phyloP scores from a whole-genome alignment of 75 land plant genomes.

The Picea glauca region DNA sequence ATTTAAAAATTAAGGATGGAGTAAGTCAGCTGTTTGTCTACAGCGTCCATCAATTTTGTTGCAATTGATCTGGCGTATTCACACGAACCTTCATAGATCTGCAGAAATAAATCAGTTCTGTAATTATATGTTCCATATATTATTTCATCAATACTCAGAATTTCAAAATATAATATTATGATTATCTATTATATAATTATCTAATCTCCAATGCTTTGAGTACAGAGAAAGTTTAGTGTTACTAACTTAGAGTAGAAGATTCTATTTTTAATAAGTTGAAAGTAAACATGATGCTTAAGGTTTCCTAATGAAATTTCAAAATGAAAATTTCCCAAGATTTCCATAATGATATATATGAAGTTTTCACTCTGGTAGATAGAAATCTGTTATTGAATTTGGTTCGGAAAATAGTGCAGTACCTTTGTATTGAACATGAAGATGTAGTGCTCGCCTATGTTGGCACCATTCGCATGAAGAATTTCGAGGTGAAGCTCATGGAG shows the following conservation, averaged over 20 bases:
- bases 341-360: background rate
- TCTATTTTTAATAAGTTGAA: background rate
- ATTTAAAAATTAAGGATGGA: background rate
- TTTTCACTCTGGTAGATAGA: background rate
- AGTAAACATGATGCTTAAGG: too few species aligned
- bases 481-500: slow-evolving; percentile 57
- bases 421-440: slow-evolving; percentile 63
- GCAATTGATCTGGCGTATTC: slow-evolving; percentile 83
- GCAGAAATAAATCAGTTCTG: slow-evolving; percentile 15
- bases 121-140: background rate
- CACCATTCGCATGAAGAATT: slow-evolving; percentile 47
- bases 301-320: too few species aligned
- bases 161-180: background rate
- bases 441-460: slow-evolving; percentile 47
- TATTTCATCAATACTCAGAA: too few species aligned
- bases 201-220: background rate
- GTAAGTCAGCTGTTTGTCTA: slow-evolving; percentile 26
- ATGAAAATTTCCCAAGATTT: background rate
- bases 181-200: background rate
- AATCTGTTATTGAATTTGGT: background rate
- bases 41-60: slow-evolving; percentile 70
- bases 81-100: slow-evolving; percentile 85
- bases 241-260: background rate
- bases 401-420: slow-evolving; percentile 14
- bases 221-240: background rate